Evolutionary conservation across 129 eudicot genomes (phyloP).

Genomic region (Artemisia argyi): DNA sequence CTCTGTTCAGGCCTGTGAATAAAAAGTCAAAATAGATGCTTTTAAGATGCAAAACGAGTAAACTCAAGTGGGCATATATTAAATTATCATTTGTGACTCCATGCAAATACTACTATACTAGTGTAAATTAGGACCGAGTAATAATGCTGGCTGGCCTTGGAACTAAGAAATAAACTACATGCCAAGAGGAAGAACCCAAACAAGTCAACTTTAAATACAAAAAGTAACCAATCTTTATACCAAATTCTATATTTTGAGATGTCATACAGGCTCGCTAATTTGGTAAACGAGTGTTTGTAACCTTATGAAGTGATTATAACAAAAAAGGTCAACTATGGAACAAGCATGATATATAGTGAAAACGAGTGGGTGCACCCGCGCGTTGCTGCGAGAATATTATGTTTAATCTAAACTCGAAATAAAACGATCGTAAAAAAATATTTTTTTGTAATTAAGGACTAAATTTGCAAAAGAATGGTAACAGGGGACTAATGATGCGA

Average conservation of each 20-base stretch:
- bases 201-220: not conserved
- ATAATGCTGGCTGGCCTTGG: conserved; percentile 4
- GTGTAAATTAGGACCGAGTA: not conserved
- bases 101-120: not conserved
- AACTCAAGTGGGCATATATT: conserved; percentile 15
- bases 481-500: too few relatives aligned
- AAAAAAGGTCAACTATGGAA: not conserved
- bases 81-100: not conserved
- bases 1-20: too few relatives aligned
- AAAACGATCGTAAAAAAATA: too few relatives aligned
- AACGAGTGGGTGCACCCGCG: too few relatives aligned
- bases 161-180: conserved; percentile 1
- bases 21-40: not conserved
- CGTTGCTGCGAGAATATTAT: too few relatives aligned
- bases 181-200: conserved; percentile 7
- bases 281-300: not conserved
- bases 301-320: not conserved
- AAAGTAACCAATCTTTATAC: not conserved
- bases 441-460: too few relatives aligned
- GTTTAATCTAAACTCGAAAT: too few relatives aligned
- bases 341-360: conserved; percentile 7
- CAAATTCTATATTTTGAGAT: not conserved
- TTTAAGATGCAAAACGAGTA: conserved; percentile 9
- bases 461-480: too few relatives aligned
- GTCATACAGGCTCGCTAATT: not conserved